Evolutionary conservation across 805 yeast species (phyloP).

Genomic region (Myxozyma sirexii): DNA sequence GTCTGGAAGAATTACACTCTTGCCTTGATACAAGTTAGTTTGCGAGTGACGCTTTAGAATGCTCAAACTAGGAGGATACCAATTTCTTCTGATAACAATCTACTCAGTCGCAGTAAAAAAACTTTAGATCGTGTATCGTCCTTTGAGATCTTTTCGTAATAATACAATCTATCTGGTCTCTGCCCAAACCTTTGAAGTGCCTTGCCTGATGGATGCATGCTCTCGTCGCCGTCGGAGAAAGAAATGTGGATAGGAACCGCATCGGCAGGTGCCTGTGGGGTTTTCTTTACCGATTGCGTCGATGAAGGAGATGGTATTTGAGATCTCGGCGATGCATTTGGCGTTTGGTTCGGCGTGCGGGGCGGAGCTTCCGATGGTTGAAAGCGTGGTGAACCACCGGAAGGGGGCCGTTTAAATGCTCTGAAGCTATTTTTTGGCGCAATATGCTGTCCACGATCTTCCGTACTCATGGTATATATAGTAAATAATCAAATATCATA

Average conservation of each 20-base stretch:
- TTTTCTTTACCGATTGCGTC: background rate
- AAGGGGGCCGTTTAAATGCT: too few species aligned
- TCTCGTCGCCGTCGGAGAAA: conserved; percentile 7
- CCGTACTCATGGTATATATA: too few species aligned
- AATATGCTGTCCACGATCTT: too few species aligned
- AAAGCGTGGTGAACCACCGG: too few species aligned
- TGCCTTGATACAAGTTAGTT: background rate
- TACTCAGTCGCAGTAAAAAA: background rate
- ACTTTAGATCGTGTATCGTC: background rate
- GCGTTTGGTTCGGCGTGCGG: too few species aligned
- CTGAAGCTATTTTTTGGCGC: too few species aligned
- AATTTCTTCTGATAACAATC: background rate
- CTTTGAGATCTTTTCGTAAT: background rate
- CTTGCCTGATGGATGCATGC: conserved; percentile 6
- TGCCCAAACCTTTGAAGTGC: background rate
- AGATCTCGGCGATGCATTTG: too few species aligned
- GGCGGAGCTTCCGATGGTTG: too few species aligned
- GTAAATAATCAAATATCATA: too few species aligned
- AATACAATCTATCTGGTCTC: background rate
- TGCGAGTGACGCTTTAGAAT: background rate
- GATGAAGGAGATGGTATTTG: background rate
- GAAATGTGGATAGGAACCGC: background rate
- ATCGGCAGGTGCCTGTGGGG: background rate
- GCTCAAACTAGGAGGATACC: background rate
- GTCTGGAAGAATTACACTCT: background rate